phyloP scores from a whole-genome alignment of 164 flowering plant species.

The Aristolochia fimbriata region DNA sequence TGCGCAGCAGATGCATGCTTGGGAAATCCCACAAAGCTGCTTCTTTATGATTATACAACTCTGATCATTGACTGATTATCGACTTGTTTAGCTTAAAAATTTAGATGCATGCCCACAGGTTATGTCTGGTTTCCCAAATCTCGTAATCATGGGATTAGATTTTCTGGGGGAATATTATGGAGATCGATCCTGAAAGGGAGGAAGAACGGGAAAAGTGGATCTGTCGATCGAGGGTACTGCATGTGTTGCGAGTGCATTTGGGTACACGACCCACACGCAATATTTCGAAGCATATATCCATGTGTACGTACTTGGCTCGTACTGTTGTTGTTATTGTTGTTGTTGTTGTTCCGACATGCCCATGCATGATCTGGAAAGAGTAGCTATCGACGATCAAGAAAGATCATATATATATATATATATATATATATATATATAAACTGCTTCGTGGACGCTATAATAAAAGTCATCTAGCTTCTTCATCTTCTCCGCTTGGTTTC shows the following conservation, averaged over 20 bases:
- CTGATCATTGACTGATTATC: slow-evolving; percentile 7
- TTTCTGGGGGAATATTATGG: no score
- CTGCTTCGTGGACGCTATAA: slow-evolving; percentile 11
- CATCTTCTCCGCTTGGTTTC: slow-evolving; percentile 26
- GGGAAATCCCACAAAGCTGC: background rate
- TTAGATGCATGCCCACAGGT: slow-evolving; percentile 9
- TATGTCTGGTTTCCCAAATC: slow-evolving; percentile 11
- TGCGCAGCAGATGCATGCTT: slow-evolving; percentile 15
- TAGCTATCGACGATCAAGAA: slow-evolving; percentile 3
- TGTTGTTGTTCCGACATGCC: slow-evolving; percentile 15
- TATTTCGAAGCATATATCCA: background rate
- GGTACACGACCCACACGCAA: no score
- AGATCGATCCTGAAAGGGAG: no score
- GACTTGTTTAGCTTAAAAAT: slow-evolving; percentile 6
- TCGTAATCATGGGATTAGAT: slow-evolving; percentile 9
- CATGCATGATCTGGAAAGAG: slow-evolving; percentile 14
- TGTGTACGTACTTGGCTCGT: slow-evolving; percentile 23
- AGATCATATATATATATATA: no score
- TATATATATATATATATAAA: no score
- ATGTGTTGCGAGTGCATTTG: no score
- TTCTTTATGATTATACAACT: slow-evolving; percentile 5
- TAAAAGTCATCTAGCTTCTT: background rate
- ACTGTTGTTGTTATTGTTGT: no score
- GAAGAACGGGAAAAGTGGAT: no score
- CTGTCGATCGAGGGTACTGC: no score